Percentiles rank a stretch among this genome's conserved stretches.
Conservation (phyloP, 2,329 filamentous ascomycete genomes). For the Trichoderma sp. region DNA sequence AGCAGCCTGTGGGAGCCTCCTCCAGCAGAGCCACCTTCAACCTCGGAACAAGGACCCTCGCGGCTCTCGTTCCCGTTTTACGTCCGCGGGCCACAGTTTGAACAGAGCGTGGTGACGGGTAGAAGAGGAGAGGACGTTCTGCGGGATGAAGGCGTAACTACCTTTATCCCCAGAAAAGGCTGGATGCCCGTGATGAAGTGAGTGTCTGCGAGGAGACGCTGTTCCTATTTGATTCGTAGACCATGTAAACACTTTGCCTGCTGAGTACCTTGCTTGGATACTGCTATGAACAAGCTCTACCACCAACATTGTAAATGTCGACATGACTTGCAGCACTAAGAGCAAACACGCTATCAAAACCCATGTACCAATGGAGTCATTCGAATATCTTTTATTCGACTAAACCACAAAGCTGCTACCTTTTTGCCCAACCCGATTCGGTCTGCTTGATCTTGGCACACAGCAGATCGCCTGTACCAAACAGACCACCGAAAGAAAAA, state of each 20-base stretch:
- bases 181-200: conserved; percentile 54
- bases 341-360: background rate
- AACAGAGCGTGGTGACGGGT: conserved; percentile 68
- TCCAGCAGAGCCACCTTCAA: background rate
- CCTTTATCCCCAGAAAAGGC: conserved; percentile 58
- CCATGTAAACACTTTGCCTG: background rate
- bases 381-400: background rate
- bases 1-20: conserved; percentile 21
- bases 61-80: conserved; percentile 58
- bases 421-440: background rate
- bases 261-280: background rate
- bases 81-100: conserved; percentile 59
- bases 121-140: conserved; percentile 60
- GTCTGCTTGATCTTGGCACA: background rate
- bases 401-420: background rate
- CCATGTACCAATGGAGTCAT: background rate
- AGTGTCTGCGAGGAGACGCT: background rate
- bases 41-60: background rate
- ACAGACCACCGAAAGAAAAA: background rate
- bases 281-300: background rate
- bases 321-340: background rate
- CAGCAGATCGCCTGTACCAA: background rate
- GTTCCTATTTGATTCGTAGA: background rate
- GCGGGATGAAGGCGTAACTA: conserved; percentile 59
- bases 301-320: background rate